Evolutionary conservation across 2,329 filamentous ascomycete species (phyloP), one percentile per base, ranked within the genome.

Genomic region (Cladosporium cucumerinum): DNA sequence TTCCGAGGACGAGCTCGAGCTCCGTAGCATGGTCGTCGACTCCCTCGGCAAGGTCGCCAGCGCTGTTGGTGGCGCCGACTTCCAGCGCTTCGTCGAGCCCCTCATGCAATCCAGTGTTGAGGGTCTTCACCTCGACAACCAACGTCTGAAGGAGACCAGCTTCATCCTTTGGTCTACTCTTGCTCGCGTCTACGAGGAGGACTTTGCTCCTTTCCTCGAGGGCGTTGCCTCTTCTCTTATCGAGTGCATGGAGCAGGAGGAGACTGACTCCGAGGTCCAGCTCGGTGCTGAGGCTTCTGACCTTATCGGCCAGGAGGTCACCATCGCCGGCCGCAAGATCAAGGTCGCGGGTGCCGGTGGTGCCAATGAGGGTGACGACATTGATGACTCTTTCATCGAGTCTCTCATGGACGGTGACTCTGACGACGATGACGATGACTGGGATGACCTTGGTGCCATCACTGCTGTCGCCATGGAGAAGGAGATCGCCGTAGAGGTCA

Each of bases 141-240:
- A 93, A 49, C 87, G 93, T 65, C 87, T 98, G 60, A 91, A 93
- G 78, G 95, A 99, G 82, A 97, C 93, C 67, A 97, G 92, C 76
- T 99, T 97, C 81, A 96, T 98, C 68, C 85, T 99, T 63, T 99
- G 95, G 94, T 93, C 92, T 69, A 92, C 91, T 48, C 88, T 99
- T 75, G 90, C 94, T 68, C 96, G 96, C 82, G 92, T 98, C 11
- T 98, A 98, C 78, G 89, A 90, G 72, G 90, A 92, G 74, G 84
- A 93, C 63, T 94, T 96, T 68, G 86, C 87, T 64, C 88, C 90
- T 65, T 95, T 92, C 80, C 85, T 95, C 7, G 83, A 86, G 0
- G 91, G 90, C 59, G 90, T 92, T 59, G 89, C 94, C 77, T 87
- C 90, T 76, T 89, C 89, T 62, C 85, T 98, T 26, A 89, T 95